Evolutionary conservation across 1,284 basidiomycete species (phyloP).

Genomic region (Veloporphyrellus conicus): DNA sequence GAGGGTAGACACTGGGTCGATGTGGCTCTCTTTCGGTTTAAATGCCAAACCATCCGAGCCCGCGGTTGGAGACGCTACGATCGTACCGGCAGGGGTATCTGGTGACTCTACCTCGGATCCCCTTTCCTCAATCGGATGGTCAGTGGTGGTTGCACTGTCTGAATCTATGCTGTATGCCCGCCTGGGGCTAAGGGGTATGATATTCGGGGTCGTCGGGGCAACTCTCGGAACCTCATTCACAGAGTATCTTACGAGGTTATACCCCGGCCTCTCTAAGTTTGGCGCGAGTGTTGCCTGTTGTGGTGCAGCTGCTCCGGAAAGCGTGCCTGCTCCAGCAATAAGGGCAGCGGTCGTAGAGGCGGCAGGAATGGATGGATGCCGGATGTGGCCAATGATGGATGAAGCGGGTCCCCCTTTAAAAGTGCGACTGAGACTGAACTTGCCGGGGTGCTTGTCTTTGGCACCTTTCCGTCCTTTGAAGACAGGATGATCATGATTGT

Average conservation of each 20-base stretch:
- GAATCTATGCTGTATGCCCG: slow-evolving; percentile 14
- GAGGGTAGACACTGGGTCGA: not conserved
- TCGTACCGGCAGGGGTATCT: slow-evolving; percentile 16
- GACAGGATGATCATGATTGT: not conserved
- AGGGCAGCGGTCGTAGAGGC: slow-evolving; percentile 38
- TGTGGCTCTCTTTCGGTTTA: not conserved
- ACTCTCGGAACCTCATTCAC: slow-evolving; percentile 10
- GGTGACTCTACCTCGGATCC: slow-evolving; percentile 13
- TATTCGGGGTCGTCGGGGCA: not conserved
- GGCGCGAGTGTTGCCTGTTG: slow-evolving; percentile 50
- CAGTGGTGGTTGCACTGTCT: not conserved
- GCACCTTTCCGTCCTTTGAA: not conserved
- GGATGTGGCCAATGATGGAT: slow-evolving; percentile 23
- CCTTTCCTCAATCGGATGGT: slow-evolving; percentile 1
- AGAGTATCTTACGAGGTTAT: slow-evolving; percentile 51
- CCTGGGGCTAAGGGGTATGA: not conserved
- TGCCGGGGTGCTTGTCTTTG: slow-evolving; percentile 7
- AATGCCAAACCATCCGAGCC: slow-evolving; percentile 10
- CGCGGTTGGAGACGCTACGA: slow-evolving; percentile 17
- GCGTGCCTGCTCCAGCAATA: slow-evolving; percentile 58
- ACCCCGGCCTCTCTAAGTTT: slow-evolving; percentile 53
- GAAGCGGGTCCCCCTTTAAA: slow-evolving; percentile 23
- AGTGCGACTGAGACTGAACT: slow-evolving; percentile 19
- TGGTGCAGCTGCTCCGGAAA: slow-evolving; percentile 53
- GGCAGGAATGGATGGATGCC: slow-evolving; percentile 18